Percentiles rank a stretch among this genome's conserved stretches.
Conservation (phyloP, 192 early-diverging fungal genomes). For the Coemansia sp. region DNA sequence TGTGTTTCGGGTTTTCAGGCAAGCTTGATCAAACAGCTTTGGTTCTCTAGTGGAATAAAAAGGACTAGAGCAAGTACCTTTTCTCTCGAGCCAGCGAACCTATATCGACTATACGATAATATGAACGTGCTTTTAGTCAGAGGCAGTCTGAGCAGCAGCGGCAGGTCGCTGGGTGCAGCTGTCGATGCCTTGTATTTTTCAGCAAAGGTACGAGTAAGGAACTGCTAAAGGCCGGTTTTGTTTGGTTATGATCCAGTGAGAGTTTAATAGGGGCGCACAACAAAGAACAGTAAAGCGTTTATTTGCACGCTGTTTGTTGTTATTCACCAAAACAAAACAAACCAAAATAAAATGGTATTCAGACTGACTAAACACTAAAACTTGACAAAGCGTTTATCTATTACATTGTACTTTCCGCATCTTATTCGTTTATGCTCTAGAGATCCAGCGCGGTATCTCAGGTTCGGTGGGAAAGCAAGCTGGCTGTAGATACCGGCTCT, state of each 20-base stretch:
- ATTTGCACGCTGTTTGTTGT: not conserved
- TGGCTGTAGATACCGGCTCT: not conserved
- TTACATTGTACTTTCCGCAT: too few species aligned
- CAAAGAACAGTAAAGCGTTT: not conserved
- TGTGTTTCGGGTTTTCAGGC: not conserved
- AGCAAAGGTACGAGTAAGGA: too few species aligned
- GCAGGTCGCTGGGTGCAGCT: not conserved
- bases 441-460: slow-evolving; percentile 12
- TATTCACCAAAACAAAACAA: too few species aligned
- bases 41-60: not conserved
- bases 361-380: not conserved
- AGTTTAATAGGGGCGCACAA: too few species aligned
- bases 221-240: too few species aligned
- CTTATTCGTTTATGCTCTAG: slow-evolving; percentile 3
- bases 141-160: not conserved
- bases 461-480: slow-evolving; percentile 36
- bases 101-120: not conserved
- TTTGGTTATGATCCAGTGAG: too few species aligned
- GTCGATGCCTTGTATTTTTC: not conserved
- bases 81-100: not conserved
- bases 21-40: too few species aligned
- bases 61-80: not conserved
- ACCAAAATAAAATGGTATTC: too few species aligned
- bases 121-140: slow-evolving; percentile 1
- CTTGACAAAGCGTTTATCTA: not conserved